Percentiles rank a stretch among this genome's conserved stretches.
Evolutionary conservation across 148 eudicot species (phyloP).

Genomic region (Amaranthus cruentus): DNA sequence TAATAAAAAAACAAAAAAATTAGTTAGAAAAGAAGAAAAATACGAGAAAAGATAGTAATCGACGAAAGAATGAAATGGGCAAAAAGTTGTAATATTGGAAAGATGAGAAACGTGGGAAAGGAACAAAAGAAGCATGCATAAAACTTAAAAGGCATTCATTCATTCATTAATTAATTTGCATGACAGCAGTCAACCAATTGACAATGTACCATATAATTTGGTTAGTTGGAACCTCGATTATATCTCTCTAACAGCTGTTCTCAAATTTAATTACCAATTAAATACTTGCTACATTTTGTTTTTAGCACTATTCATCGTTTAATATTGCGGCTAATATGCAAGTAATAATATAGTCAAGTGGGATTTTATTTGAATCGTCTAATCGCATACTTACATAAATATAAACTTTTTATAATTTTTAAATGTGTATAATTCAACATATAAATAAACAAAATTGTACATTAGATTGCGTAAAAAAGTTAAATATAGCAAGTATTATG

Average conservation of each 20-base stretch:
- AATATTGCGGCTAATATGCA: no score
- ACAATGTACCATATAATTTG: background rate
- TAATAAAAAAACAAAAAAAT: no score
- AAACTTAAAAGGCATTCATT: background rate
- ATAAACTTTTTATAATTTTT: no score
- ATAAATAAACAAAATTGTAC: no score
- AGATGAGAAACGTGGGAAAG: constrained; percentile 17
- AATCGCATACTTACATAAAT: no score
- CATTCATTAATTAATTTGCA: background rate
- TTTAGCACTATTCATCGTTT: no score
- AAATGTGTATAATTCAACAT: no score
- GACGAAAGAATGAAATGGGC: background rate
- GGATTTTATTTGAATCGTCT: no score
- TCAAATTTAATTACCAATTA: background rate
- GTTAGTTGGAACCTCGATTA: constrained; percentile 2
- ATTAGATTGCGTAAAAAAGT: no score
- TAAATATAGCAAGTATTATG: no score
- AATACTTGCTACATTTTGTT: no score
- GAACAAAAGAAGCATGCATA: background rate
- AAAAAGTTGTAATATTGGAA: background rate
- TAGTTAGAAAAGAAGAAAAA: background rate
- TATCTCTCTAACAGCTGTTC: constrained; percentile 11
- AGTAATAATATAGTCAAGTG: no score
- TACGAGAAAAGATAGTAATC: background rate
- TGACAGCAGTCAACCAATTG: background rate